These are phyloP conservation scores for Diplodia seriata DNA, from an alignment of 2,329 filamentous ascomycete species.

Conservation along the genomic window DNA sequence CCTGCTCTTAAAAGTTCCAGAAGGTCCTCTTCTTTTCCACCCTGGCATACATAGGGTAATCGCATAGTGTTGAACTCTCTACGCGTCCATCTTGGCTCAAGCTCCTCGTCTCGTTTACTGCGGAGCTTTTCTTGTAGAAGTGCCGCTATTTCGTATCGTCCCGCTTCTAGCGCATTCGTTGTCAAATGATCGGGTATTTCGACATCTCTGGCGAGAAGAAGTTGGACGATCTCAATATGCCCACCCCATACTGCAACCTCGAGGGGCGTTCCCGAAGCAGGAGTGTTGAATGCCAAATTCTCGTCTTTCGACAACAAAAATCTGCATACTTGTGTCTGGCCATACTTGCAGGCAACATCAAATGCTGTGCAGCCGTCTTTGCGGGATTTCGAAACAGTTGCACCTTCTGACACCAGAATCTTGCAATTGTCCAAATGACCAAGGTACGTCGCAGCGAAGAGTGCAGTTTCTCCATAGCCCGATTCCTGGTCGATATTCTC, in stretches of 20 bases:
- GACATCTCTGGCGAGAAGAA: not conserved
- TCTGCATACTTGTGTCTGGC: not conserved
- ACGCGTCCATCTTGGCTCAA: not conserved
- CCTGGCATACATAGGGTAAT: not conserved
- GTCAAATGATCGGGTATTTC: not conserved
- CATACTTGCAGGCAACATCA: not conserved
- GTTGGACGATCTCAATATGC: not conserved
- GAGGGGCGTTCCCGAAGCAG: not conserved
- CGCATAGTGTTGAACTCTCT: not conserved
- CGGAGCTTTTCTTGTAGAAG: not conserved
- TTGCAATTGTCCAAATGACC: not conserved
- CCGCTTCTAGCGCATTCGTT: not conserved
- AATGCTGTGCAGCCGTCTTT: not conserved
- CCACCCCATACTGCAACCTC: not conserved
- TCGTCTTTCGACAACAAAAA: not conserved
- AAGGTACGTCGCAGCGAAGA: not conserved
- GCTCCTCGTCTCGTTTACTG: not conserved
- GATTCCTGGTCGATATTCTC: not conserved
- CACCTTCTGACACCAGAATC: not conserved
- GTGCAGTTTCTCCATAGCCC: not conserved
- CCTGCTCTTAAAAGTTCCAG: not conserved
- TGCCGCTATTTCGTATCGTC: not conserved
- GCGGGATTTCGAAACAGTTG: not conserved
- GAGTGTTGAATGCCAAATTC: not conserved
- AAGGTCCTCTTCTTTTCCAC: not conserved